Conservation (phyloP, 202 grass and related monocot genomes). For the Setaria italica region DNA sequence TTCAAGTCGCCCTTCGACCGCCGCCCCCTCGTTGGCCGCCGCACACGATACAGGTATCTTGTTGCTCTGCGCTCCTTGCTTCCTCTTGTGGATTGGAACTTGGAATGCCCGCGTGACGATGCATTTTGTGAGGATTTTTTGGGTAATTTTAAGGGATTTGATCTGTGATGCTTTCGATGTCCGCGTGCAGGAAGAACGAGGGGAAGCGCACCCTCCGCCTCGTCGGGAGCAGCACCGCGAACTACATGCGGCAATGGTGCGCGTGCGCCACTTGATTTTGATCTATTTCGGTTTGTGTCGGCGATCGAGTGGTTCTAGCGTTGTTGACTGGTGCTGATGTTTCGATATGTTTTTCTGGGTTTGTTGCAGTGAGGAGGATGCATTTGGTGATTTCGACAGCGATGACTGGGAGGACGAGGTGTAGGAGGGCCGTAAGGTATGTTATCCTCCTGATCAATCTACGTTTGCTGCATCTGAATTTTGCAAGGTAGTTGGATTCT, state of each 20-base stretch:
- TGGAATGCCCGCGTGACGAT: neutral
- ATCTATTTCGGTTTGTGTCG: conserved; percentile 13
- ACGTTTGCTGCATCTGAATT: neutral
- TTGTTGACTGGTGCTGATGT: neutral
- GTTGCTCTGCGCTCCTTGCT: neutral
- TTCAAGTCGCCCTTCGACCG: conserved; percentile 48
- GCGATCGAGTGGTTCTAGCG: neutral
- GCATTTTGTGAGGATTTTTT: neutral
- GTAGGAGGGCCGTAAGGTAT: conserved; percentile 19
- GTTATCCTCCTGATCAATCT: neutral
- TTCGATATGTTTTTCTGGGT: neutral
- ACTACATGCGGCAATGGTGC: conserved; percentile 40
- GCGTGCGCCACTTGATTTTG: neutral
- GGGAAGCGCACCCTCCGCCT: conserved; percentile 43
- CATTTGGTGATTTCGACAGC: conserved; percentile 36
- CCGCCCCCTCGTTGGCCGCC: conserved; percentile 30
- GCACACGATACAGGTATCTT: conserved; percentile 6
- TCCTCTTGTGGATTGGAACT: neutral
- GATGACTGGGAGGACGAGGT: neutral
- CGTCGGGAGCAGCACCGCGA: conserved; percentile 31
- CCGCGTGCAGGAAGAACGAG: conserved; percentile 33
- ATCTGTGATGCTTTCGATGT: neutral
- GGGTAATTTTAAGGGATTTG: neutral
- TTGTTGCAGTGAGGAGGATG: conserved; percentile 41
- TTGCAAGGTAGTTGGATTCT: neutral